Evolutionary conservation across 2,329 filamentous ascomycete genomes (phyloP).

Genomic region (Periglandula ipomoeae): DNA sequence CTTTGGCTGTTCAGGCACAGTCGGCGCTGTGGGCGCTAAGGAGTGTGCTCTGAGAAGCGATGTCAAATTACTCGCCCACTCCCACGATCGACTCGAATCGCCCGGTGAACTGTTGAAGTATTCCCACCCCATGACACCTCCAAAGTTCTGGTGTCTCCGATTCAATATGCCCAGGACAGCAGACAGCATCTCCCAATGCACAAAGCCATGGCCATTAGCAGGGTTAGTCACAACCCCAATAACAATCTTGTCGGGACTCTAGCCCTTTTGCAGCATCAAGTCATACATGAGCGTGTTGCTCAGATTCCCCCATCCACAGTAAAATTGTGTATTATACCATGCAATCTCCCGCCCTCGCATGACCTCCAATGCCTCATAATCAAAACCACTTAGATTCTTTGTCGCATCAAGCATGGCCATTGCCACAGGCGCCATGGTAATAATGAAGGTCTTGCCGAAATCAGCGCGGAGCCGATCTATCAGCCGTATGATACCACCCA

Average conservation of each 20-base stretch:
- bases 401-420: constrained; percentile 51
- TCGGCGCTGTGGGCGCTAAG: constrained; percentile 10
- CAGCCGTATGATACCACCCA: constrained; percentile 55
- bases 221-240: constrained; percentile 75
- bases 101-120: constrained; percentile 78
- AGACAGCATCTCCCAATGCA: constrained; percentile 37
- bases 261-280: constrained; percentile 50
- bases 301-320: constrained; percentile 73
- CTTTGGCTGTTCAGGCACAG: background rate
- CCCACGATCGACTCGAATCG: constrained; percentile 54
- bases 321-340: constrained; percentile 92
- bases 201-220: constrained; percentile 54
- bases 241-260: constrained; percentile 64
- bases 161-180: constrained; percentile 32
- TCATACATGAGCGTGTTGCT: constrained; percentile 38
- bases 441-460: constrained; percentile 62
- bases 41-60: constrained; percentile 24
- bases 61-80: constrained; percentile 68
- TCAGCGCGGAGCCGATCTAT: constrained; percentile 60
- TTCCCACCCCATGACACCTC: constrained; percentile 92
- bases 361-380: constrained; percentile 65
- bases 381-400: constrained; percentile 69
- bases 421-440: constrained; percentile 75
- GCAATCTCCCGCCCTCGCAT: constrained; percentile 56
- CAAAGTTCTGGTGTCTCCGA: constrained; percentile 57